Conservation (phyloP, 441 rosid genomes). For the Populus hybrid region DNA sequence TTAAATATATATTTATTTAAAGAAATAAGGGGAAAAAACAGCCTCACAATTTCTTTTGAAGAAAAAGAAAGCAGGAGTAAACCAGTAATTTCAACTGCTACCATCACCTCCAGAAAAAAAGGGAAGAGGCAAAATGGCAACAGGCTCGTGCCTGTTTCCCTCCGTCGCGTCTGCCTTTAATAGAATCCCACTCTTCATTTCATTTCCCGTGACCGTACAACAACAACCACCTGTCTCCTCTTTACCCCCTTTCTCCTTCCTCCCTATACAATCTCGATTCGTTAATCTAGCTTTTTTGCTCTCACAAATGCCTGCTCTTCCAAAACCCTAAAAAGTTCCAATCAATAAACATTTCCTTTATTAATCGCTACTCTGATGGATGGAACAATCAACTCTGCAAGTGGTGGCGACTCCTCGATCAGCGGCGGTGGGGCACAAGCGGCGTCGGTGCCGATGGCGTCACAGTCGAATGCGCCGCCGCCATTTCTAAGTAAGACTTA, state of each 20-base stretch:
- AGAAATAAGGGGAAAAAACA: background rate
- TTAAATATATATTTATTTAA: too few species aligned
- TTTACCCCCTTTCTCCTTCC: background rate
- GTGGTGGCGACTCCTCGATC: conserved; percentile 31
- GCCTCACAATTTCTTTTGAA: background rate
- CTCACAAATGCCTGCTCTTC: background rate
- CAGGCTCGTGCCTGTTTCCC: conserved; percentile 15
- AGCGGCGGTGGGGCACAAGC: conserved; percentile 27
- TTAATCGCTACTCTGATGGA: conserved; percentile 30
- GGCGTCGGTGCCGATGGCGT: conserved; percentile 47
- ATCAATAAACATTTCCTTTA: background rate
- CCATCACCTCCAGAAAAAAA: background rate
- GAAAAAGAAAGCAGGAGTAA: background rate
- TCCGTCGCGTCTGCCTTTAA: background rate
- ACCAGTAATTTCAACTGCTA: background rate
- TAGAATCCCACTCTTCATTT: background rate
- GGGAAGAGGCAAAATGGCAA: background rate
- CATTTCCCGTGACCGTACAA: conserved; percentile 21
- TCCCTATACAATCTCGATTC: background rate
- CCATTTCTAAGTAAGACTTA: conserved; percentile 95
- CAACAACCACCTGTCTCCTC: background rate
- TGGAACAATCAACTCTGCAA: conserved; percentile 17
- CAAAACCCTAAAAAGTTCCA: conserved; percentile 17
- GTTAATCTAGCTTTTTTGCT: conserved; percentile 10
- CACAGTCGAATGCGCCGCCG: conserved; percentile 63